Conservation (phyloP, 2,329 filamentous ascomycete genomes). For the Colletotrichum coccodes region DNA sequence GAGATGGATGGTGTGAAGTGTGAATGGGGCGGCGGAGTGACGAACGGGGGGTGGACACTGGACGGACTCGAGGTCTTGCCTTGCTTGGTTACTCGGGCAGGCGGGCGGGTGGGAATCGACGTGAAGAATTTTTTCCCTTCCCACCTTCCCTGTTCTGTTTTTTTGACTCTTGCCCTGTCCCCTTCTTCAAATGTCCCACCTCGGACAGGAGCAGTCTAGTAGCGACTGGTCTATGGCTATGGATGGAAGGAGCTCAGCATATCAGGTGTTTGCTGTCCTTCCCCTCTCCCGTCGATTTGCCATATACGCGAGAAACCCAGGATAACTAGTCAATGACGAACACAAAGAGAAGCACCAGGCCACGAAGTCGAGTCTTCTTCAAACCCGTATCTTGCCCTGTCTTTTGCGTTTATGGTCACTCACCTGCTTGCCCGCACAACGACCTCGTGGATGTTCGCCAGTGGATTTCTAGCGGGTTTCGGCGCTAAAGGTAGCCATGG, state of each 20-base stretch:
- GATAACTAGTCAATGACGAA: too few relatives aligned
- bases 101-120: conserved; percentile 19
- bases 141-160: conserved; percentile 26
- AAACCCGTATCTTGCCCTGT: background rate
- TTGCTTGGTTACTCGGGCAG: background rate
- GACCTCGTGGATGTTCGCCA: conserved; percentile 7
- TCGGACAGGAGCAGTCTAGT: too few relatives aligned
- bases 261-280: too few relatives aligned
- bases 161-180: background rate
- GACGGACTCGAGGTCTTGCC: background rate
- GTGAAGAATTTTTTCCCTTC: conserved; percentile 30
- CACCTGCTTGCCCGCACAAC: background rate
- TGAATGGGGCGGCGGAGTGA: background rate
- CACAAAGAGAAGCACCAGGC: too few relatives aligned
- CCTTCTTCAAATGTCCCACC: background rate
- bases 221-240: too few relatives aligned
- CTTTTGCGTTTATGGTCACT: too few relatives aligned
- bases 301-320: too few relatives aligned
- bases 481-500: conserved; percentile 6
- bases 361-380: too few relatives aligned
- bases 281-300: too few relatives aligned
- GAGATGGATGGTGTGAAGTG: background rate
- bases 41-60: background rate
- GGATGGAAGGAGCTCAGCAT: too few relatives aligned
- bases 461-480: conserved; percentile 12